Conservation (phyloP, 805 yeast species). For the Kockiozyma suomiensis region DNA sequence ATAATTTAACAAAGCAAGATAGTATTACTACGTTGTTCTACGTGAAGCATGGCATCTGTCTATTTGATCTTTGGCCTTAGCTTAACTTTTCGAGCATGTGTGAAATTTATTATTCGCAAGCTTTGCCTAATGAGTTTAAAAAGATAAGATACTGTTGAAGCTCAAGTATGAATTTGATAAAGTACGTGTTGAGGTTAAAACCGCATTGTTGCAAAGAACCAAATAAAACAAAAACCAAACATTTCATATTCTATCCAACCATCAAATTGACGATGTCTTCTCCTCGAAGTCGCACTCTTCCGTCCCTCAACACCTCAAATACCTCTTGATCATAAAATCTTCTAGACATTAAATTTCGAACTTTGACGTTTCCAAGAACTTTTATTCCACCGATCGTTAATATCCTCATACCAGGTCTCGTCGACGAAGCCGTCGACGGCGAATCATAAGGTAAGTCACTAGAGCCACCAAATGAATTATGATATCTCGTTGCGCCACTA, state of each 20-base stretch:
- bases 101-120: no score
- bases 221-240: neutral
- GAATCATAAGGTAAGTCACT: neutral
- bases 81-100: no score
- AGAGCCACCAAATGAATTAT: neutral
- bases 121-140: no score
- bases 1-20: no score
- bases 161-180: no score
- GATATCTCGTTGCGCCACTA: neutral
- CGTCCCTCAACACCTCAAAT: conserved; percentile 23
- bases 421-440: neutral
- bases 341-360: conserved; percentile 22
- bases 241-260: conserved; percentile 4
- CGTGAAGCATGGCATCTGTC: no score
- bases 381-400: conserved; percentile 23
- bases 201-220: neutral
- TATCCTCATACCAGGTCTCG: conserved; percentile 10
- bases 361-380: conserved; percentile 27
- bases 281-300: conserved; percentile 26
- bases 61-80: no score
- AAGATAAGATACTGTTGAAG: no score
- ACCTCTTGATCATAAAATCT: conserved; percentile 19
- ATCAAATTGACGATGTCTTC: conserved; percentile 28
- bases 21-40: no score
- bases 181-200: no score